Base-by-base conservation (phyloP, 768 basidiomycete species). In the Strobilomyces confusus region DNA sequence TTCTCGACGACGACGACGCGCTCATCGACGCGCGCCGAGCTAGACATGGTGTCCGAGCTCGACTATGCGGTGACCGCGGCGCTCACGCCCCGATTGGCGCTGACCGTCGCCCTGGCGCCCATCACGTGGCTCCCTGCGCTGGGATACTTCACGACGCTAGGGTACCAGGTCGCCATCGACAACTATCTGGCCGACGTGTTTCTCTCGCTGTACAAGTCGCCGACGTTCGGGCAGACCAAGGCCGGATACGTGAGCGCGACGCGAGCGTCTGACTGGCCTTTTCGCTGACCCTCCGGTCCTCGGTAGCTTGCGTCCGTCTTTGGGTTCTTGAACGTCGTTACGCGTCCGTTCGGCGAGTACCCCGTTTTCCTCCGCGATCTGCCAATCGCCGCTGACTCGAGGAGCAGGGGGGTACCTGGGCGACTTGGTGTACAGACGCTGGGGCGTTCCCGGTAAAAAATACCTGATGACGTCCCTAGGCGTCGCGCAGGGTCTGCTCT, bases 11-110 rank as follows among this genome's bases (percentile, higher is more conserved):
- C 9, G 7, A 12, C 2, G 34, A 14, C 1, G 8, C 34, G 4
- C 5, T 7, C 5, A 3, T 15, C 7, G 34, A 15, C 17, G 17
- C 17, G 14, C 34, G 14, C 37, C 12, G n/a, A n/a, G 13, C 26
- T 57, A 57, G 69, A 57, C 3, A 41, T 70, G 44, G 53, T 52
- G 19, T 52, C 51, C 30, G 51, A 40, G 23, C 45, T 52, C 9
- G 51, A 52, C 19, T 41, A 46, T 15, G 51, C 51, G 6, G 19
- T 52, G 8, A 52, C 15, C 30, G 23, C 46, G 6, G 30, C 44
- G 19, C 51, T 52, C 5, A 47, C 51, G 30, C 14, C 15, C 5
- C 3, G 13, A n/a, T 37, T 46, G 3, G 45, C 51, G 0, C 6
- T 32, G 5, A 47, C 46, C 14, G 32, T 52, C 15, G 20, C 6